Percentiles rank a stretch among this genome's conserved stretches.
These are phyloP conservation scores for Podochytrium sp. DNA, from an alignment of 192 early-diverging fungal genomes.

Conservation along the genomic window DNA sequence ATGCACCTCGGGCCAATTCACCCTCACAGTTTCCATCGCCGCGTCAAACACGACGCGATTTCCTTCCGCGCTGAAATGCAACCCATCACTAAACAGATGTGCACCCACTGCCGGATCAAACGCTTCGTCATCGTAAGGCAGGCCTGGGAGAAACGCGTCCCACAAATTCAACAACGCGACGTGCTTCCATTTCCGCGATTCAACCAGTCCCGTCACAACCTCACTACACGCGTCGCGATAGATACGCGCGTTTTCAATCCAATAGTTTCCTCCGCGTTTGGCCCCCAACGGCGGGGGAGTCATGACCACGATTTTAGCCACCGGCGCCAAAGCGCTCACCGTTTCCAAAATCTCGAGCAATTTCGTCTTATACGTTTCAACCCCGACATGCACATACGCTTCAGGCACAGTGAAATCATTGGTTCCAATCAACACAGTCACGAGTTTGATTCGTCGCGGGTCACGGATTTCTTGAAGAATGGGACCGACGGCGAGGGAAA, in stretches of 20 bases:
- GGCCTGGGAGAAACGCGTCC: slow-evolving; percentile 6
- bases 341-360: slow-evolving; percentile 56
- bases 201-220: background rate
- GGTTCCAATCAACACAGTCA: background rate
- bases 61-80: background rate
- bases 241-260: background rate
- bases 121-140: slow-evolving; percentile 18
- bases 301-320: slow-evolving; percentile 66
- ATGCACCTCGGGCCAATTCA: background rate
- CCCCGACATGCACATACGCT: slow-evolving; percentile 55
- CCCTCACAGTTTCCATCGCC: background rate
- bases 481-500: background rate
- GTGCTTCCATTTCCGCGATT: background rate
- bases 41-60: background rate
- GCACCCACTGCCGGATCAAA: background rate
- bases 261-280: slow-evolving; percentile 10
- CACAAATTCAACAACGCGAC: slow-evolving; percentile 32
- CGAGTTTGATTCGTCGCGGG: background rate
- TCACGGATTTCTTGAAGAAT: background rate
- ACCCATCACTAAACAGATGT: background rate
- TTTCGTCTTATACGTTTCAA: slow-evolving; percentile 60
- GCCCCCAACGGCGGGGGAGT: slow-evolving; percentile 73
- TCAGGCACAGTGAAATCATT: slow-evolving; percentile 30
- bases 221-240: slow-evolving; percentile 36
- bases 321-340: slow-evolving; percentile 61